Evolutionary conservation across 192 early-diverging fungal species (phyloP).

Genomic region (Dimargaris cristalligena): DNA sequence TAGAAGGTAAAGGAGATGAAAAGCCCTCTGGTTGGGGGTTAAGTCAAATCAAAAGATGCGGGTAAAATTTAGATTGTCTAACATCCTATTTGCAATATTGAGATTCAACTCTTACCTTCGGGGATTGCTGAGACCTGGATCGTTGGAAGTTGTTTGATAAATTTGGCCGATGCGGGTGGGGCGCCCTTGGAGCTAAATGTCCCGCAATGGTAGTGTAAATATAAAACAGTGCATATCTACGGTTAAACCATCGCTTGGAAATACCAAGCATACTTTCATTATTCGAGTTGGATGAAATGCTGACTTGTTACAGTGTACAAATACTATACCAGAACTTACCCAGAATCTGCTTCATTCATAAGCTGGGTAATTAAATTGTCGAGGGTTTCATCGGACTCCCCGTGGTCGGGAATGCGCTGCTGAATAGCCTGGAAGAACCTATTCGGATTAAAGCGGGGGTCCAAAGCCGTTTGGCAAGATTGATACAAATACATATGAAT

Average conservation of each 20-base stretch:
- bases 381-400: background rate
- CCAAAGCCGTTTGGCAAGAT: background rate
- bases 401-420: background rate
- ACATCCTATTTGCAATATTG: too few species aligned
- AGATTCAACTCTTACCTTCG: background rate
- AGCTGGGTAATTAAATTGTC: background rate
- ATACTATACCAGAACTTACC: background rate
- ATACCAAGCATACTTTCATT: background rate
- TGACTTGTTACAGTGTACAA: background rate
- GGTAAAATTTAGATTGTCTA: too few species aligned
- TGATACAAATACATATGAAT: background rate
- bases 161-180: background rate
- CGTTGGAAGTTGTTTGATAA: too few species aligned
- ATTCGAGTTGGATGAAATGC: background rate
- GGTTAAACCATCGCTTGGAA: background rate
- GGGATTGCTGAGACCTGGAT: too few species aligned
- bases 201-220: background rate
- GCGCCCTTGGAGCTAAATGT: background rate
- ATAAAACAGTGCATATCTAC: background rate
- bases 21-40: too few species aligned
- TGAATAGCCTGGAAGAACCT: background rate
- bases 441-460: background rate
- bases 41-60: too few species aligned
- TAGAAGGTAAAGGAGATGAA: background rate
- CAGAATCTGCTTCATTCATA: background rate